Evolutionary conservation across 2,329 filamentous ascomycete genomes (phyloP), one percentile per base, ranked within the genome.

Genomic region (Moelleriella libera): DNA sequence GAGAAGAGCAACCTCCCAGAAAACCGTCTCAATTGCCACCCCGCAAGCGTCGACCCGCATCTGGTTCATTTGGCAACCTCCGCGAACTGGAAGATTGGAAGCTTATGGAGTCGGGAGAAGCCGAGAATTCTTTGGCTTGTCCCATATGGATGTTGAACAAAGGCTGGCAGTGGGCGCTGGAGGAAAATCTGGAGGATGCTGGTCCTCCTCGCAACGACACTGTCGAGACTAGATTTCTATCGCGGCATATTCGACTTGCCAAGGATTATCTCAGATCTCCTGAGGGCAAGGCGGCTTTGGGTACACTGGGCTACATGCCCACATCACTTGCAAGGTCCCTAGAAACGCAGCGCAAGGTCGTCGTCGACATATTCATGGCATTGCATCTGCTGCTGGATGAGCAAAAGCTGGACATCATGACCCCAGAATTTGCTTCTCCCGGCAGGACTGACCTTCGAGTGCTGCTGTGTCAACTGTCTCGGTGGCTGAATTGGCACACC

Each of bases 311-410:
- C 1, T 85, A 81, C 57, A 68, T 89, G 47, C 83, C 85, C 30
- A 85, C 81, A 0, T 76, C 74, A 2, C 49, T 67, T 3, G 63
- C 63, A 45, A 66, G 73, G 46, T 75, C 70, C 47, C 68, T 74
- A 39, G 76, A 78, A 48, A 70, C 72, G 45, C 75, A 80, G 42
- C 71, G 75, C 48, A 81, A 72, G 57, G 66, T 80, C 47, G 72
- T 84, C 34, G 68, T 83, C 59, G 76, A 85, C 57, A 72, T 85
- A 46, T 75, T 90, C 39, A 69, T 94, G 53, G 83, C 78, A 1
- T 69, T 98, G 10, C 92, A 98, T 65, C 70, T 97, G 3, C 69
- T 94, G n/a, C 75, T 85, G 0, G 90, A 98, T 61, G 92, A 98
- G 60, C 75, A 85, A 52, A 97, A 94, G 59, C 74, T 98, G 2